Evolutionary conservation across 106 monocot genomes (phyloP), one percentile per base, ranked within the genome.

Genomic region (Dendrobium chrysotoxum): DNA sequence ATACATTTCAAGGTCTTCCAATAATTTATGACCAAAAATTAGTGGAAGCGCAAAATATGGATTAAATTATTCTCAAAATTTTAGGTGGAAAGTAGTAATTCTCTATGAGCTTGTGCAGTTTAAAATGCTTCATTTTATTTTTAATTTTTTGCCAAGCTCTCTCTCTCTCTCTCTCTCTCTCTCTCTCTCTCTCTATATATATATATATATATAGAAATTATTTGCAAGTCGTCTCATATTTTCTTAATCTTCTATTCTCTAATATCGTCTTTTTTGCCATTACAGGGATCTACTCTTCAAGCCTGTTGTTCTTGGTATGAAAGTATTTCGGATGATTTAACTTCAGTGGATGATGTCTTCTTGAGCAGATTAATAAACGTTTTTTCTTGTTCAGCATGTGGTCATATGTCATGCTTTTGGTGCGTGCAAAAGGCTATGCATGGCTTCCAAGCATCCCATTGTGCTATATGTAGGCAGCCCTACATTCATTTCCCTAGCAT

Each of bases 391-490:
- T 42, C 87, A 99, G 95, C 88, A 80, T 99, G 98, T 87, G 98
- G 98, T 35, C 98, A 95, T 80, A 81, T 86, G 61, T 95, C 91
- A 80, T 95, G 98, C 80, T 99, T 99, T 84, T 95, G 98, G 98
- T 95, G 95, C 77, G 89, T 95, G 6, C 92, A 95, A 42, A 84
- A 79, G 26, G 86, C 91, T 39, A 99, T 99, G 98, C 81, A 84
- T 80, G 53, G 72, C 28, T 10, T 84, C 28, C 67, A 42, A 78
- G 84, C 85, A 40, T 99, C 98, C 65, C 78, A 87, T 72, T 93
- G 98, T 74, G 77, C 90, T 41, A 31, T 91, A 50, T 99, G 95
- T 64, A 89, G 98, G 82, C 80, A 86, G 66, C 86, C 88, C 1
- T 99, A 91, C 82, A 81, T 45, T 40, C 83, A 99, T 81, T 99